Conservation (phyloP, 129 eudicot species). For the Rutidosis leptorrhynchoides region DNA sequence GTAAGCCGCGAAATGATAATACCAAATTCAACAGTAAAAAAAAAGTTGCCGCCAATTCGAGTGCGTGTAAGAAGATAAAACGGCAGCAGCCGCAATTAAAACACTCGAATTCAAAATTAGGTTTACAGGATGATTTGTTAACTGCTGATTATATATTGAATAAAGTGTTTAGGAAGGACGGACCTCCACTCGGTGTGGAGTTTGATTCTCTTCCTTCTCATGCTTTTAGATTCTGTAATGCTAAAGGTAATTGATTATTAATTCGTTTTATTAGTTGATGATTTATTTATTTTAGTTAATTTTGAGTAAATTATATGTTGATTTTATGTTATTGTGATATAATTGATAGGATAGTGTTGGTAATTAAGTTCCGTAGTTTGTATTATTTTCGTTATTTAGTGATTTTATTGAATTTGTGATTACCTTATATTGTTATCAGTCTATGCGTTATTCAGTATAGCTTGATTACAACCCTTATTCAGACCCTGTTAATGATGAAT, state of each 20-base stretch:
- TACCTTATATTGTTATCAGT: constrained; percentile 10
- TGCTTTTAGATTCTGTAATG: constrained; percentile 43
- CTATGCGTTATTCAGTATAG: not conserved
- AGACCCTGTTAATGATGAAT: too few species aligned
- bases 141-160: constrained; percentile 47
- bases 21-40: not conserved
- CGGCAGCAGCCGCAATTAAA: constrained; percentile 28
- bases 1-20: not conserved
- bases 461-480: not conserved
- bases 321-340: constrained; percentile 14
- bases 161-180: constrained; percentile 73
- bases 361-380: constrained; percentile 2
- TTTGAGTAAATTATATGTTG: constrained; percentile 7
- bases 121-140: constrained; percentile 47
- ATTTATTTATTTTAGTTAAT: not conserved
- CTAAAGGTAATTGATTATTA: constrained; percentile 24
- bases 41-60: constrained; percentile 31
- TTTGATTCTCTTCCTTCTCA: constrained; percentile 65
- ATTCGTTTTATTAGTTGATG: not conserved
- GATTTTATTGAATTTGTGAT: not conserved
- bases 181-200: constrained; percentile 69
- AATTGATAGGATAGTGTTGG: too few species aligned
- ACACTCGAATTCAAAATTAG: constrained; percentile 15
- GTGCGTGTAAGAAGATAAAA: constrained; percentile 35
- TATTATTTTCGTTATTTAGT: not conserved